These are phyloP conservation scores for Leccinum subgranulosum DNA, from an alignment of 768 basidiomycete genomes.

Conservation along the genomic window DNA sequence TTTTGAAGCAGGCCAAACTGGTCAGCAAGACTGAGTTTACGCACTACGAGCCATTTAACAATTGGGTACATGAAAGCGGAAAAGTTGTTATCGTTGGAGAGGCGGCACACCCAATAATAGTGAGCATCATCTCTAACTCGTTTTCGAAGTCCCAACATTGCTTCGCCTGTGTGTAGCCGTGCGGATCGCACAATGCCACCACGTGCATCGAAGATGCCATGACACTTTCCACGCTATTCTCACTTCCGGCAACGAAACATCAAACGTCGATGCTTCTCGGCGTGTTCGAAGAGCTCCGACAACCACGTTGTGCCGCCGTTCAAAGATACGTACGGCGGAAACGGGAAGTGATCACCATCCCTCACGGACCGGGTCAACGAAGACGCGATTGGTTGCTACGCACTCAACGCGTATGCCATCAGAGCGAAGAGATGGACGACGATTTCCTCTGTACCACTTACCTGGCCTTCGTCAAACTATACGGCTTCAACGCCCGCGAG, in stretches of 20 bases:
- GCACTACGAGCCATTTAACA: slow-evolving; percentile 38
- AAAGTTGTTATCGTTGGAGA: slow-evolving; percentile 54
- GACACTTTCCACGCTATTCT: slow-evolving; percentile 54
- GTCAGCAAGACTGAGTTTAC: slow-evolving; percentile 32
- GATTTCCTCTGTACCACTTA: slow-evolving; percentile 43
- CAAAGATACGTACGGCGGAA: slow-evolving; percentile 43
- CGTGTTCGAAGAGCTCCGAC: slow-evolving; percentile 57
- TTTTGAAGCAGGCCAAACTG: slow-evolving; percentile 14
- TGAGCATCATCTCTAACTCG: slow-evolving; percentile 9
- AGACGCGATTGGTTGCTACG: slow-evolving; percentile 39
- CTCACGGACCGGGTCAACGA: slow-evolving; percentile 41
- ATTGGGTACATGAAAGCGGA: slow-evolving; percentile 48
- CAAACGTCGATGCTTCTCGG: slow-evolving; percentile 49
- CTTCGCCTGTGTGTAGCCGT: slow-evolving; percentile 37
- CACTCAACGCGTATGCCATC: slow-evolving; percentile 23
- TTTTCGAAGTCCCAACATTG: background rate
- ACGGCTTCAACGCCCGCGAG: slow-evolving; percentile 48
- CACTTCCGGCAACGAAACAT: slow-evolving; percentile 40
- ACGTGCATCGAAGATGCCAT: slow-evolving; percentile 60
- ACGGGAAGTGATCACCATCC: slow-evolving; percentile 39
- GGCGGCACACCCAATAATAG: slow-evolving; percentile 55
- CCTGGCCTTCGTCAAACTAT: slow-evolving; percentile 47
- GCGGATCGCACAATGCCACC: slow-evolving; percentile 43
- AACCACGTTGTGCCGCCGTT: slow-evolving; percentile 41
- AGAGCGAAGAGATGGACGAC: slow-evolving; percentile 41